Conservation (phyloP, 129 eudicot genomes). For the Apium graveolens region DNA sequence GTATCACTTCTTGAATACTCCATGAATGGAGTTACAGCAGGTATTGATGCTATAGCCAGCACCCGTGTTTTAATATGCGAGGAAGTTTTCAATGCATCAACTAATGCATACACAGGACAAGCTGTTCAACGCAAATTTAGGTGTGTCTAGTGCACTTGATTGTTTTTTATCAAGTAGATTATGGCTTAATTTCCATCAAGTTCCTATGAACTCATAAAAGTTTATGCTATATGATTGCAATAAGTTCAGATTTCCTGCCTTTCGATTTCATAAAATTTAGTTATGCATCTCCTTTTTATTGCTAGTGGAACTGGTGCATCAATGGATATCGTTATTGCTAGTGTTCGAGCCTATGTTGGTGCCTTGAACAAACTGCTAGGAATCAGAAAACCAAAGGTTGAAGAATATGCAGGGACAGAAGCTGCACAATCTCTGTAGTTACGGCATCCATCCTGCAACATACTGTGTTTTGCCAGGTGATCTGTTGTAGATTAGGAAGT, state of each 20-base stretch:
- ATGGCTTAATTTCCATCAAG: not conserved
- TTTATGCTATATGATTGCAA: not conserved
- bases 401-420: not conserved
- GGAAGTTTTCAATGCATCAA: constrained; percentile 40
- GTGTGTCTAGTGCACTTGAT: constrained; percentile 18
- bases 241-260: not conserved
- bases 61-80: constrained; percentile 64
- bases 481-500: not conserved
- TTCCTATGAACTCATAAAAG: not conserved
- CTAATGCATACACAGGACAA: constrained; percentile 52
- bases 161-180: not conserved
- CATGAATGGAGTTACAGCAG: constrained; percentile 71
- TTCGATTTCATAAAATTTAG: too few species aligned
- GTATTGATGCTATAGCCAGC: constrained; percentile 88
- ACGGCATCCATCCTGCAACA: not conserved
- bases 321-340: constrained; percentile 85
- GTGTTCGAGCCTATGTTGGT: constrained; percentile 83
- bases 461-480: not conserved
- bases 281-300: constrained; percentile 10
- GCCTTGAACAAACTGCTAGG: constrained; percentile 85
- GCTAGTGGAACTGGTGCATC: constrained; percentile 87
- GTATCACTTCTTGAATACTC: constrained; percentile 84
- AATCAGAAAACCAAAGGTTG: constrained; percentile 23
- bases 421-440: not conserved
- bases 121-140: constrained; percentile 50